These are phyloP conservation scores for Ophiostoma triangulosporum DNA, from an alignment of 2,329 filamentous ascomycete genomes.

Conservation along the genomic window DNA sequence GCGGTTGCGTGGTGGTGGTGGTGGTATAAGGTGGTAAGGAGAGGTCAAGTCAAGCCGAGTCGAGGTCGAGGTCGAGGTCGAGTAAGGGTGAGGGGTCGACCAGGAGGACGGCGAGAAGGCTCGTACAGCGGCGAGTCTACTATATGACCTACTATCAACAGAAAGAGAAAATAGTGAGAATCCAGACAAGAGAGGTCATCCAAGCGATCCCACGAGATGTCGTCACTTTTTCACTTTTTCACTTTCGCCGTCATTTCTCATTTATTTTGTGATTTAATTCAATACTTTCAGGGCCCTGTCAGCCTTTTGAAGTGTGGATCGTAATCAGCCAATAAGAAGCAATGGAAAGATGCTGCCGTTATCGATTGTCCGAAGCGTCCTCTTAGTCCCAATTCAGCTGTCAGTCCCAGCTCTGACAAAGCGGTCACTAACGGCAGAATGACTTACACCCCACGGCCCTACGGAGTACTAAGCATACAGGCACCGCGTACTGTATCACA, in stretches of 20 bases:
- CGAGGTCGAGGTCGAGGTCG: neutral
- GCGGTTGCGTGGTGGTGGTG: neutral
- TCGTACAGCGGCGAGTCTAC: neutral
- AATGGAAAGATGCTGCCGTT: neutral
- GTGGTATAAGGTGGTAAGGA: too few relatives aligned
- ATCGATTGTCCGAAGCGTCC: neutral
- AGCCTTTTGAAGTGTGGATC: neutral
- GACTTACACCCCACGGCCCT: neutral
- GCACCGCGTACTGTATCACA: too few relatives aligned
- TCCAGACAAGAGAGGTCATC: neutral
- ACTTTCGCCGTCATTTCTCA: neutral
- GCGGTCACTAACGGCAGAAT: neutral
- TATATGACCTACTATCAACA: neutral
- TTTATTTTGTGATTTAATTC: neutral
- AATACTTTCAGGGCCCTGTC: neutral
- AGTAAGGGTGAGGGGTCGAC: neutral
- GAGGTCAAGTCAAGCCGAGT: neutral
- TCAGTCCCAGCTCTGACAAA: too few relatives aligned
- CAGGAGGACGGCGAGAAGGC: neutral
- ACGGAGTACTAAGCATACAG: neutral
- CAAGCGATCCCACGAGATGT: too few relatives aligned
- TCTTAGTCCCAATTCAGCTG: too few relatives aligned
- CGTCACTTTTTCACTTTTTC: neutral
- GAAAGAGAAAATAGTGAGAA: neutral
- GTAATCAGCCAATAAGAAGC: neutral